Evolutionary conservation across 768 basidiomycete genomes (phyloP), one percentile per base, ranked within the genome.

Genomic region (Kwoniella pini): DNA sequence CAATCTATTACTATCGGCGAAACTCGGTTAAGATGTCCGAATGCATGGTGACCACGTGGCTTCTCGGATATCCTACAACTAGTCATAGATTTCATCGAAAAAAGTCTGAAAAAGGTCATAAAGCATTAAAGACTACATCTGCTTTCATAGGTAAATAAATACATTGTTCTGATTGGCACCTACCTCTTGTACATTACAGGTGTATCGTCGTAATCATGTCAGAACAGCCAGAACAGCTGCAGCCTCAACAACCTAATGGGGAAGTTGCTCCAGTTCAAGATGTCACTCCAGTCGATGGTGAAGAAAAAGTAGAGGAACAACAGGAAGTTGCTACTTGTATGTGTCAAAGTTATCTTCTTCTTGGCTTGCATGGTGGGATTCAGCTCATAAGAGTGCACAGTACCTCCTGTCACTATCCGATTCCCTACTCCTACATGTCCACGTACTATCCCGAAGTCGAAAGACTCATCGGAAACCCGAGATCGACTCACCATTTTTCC

Each of bases 371-470:
- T 6, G n/a, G 30, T 26, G 13, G 33, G 24, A 26, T 30, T 31
- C n/a, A 21, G 19, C 13, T 15, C 13, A 17, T 15, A 27, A 12
- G 13, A 24, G 21, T 45, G 12, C 17, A 48, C 19, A 77, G 75
- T 70, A 44, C 64, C 69, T 31, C 71, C 69, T n/a, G 60, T 78
- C 3, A 71, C 66, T 12, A 61, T 78, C 28, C 70, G 63, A n/a
- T 56, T 78, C 13, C 72, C 74, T 10, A 43, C 69, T 7, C 77
- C 77, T 4, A 44, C 64, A 21, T 63, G 70, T 54, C 4, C 70
- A 9, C 63, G 74, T 33, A 78, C 77, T 2, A 55, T 75, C 2
- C 70, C 75, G 13, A 68, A 69, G 24, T 22, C 60, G 4, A 42
- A 59, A 30, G 60, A 66, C 10, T 26, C 54, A 19, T 46, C 46